Base-by-base conservation (phyloP, 2,329 filamentous ascomycete genomes). In the Neonectria magnoliae region DNA sequence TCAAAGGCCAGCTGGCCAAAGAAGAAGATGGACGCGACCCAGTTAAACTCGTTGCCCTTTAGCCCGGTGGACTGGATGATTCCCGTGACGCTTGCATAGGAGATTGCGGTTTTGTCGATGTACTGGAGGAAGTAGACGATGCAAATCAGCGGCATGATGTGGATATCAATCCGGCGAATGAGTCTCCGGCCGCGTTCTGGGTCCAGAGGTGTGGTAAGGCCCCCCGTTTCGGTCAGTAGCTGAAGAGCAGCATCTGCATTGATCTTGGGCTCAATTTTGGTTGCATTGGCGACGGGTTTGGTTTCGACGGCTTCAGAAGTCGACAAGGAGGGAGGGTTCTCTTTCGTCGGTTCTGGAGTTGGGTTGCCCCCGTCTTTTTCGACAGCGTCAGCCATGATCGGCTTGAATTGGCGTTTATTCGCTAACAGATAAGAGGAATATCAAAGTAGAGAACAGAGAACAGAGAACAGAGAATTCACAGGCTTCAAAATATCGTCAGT, bases 41-140 rank as follows among this genome's bases (percentile, higher is more conserved):
- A 83, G 47, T 80, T 82, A 67, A 82, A 84, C 55, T 80, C 75
- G 38, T 78, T 81, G 4, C 78, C 82, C 5, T 74, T 71, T 0
- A 84, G 75, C 4, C 80, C 72, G 1, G 75, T 72, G 1, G 78
- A 76, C 31, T 70, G 45, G n/a, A 64, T 60, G 2, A 73, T 71
- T 1, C 71, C 72, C 0, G 68, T 73, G 14, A 74, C 70, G 11
- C 70, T 73, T 4, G 72, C 68, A 36, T 73, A 74, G 0, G 70
- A 72, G 2, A 74, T 64, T 10, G 71, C 66, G 1, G 70, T 73
- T 51, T 73, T 74, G 66, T 74, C 72, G 14, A 74, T 72, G 31
- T 72, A 74, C 41, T 74, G 71, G 0, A 73, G 59, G 55, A 70
- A 71, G 25, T 74, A 71, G 5, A 71, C 54, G 8, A 67, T 66